Evolutionary conservation across 192 early-diverging fungal genomes (phyloP).

Genomic region (Entomortierella parvispora): DNA sequence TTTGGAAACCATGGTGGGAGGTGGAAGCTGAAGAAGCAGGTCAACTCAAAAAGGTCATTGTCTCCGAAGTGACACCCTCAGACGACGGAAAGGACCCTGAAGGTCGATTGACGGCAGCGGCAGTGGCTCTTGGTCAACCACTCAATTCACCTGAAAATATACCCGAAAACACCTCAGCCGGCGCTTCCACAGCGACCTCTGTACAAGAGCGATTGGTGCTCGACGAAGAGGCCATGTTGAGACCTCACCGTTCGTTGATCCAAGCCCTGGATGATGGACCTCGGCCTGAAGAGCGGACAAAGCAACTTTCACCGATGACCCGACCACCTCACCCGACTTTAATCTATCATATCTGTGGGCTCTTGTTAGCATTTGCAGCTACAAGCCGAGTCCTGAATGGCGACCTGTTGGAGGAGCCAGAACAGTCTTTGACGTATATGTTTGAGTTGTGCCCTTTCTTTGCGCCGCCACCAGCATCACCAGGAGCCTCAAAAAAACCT

Average conservation of each 20-base stretch:
- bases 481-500: background rate
- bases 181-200: background rate
- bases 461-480: slow-evolving; percentile 1
- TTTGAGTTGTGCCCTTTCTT: slow-evolving; percentile 46
- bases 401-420: slow-evolving; percentile 29
- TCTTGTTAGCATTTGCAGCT: slow-evolving; percentile 36
- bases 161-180: background rate
- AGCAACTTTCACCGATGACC: slow-evolving; percentile 11
- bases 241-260: slow-evolving; percentile 18
- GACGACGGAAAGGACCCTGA: slow-evolving; percentile 11
- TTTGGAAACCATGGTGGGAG: slow-evolving; percentile 51
- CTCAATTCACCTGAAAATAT: background rate
- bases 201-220: slow-evolving; percentile 23
- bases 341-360: slow-evolving; percentile 30
- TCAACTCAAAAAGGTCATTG: slow-evolving; percentile 24
- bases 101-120: background rate
- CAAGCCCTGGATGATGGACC: slow-evolving; percentile 12
- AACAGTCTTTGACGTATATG: slow-evolving; percentile 19
- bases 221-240: slow-evolving; percentile 44
- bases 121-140: background rate
- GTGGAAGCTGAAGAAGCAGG: slow-evolving; percentile 39
- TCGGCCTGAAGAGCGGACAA: background rate
- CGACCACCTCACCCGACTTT: slow-evolving; percentile 35
- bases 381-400: slow-evolving; percentile 31
- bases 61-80: slow-evolving; percentile 6